Conservation (phyloP, 1,139 yeast species). For the Zygosaccharomyces sapae region DNA sequence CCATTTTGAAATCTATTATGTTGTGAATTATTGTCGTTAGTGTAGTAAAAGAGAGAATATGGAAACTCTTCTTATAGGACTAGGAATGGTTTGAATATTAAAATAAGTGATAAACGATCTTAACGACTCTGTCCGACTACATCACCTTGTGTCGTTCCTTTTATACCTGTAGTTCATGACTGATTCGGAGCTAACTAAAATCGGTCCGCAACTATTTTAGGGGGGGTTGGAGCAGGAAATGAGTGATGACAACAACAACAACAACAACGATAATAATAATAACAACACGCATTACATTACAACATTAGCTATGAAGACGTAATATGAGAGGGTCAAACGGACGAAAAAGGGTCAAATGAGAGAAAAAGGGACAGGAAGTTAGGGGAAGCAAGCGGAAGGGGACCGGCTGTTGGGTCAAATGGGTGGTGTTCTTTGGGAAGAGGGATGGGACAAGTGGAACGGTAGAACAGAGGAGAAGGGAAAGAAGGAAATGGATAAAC, state of each 20-base stretch:
- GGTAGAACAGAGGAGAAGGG: background rate
- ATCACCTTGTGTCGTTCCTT: background rate
- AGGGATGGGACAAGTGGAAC: background rate
- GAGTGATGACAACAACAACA: background rate
- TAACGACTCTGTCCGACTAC: background rate
- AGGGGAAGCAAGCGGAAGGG: background rate
- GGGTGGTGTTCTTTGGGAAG: background rate
- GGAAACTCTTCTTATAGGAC: background rate
- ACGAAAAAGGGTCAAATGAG: conserved; percentile 7
- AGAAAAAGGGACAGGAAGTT: conserved; percentile 1
- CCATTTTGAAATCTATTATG: conserved; percentile 17
- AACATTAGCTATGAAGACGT: background rate
- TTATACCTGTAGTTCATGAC: background rate
- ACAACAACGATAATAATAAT: background rate
- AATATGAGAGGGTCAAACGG: background rate
- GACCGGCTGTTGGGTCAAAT: background rate
- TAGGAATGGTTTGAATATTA: background rate
- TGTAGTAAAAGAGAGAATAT: background rate
- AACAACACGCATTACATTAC: background rate
- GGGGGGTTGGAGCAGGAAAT: background rate
- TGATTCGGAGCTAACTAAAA: conserved; percentile 2
- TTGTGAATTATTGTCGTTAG: background rate
- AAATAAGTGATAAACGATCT: background rate
- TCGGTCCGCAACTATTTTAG: background rate
- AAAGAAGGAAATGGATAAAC: background rate